Evolutionary conservation across 371 early-diverging fungal genomes (phyloP).

Genomic region (Mucor piriformis): DNA sequence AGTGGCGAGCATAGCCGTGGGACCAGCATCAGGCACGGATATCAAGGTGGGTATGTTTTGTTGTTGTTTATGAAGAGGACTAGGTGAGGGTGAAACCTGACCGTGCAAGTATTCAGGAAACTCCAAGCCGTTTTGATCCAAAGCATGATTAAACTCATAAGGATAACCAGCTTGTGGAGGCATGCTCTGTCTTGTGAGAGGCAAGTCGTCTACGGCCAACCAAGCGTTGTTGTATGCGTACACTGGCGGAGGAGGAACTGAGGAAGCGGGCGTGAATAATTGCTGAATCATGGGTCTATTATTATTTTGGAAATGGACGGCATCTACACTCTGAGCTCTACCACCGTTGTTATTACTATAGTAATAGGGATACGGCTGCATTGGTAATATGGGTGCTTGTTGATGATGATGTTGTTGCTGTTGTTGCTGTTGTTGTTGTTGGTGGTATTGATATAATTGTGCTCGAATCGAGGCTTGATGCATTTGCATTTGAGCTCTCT

Average conservation of each 20-base stretch:
- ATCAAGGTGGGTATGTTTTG: conserved; percentile 34
- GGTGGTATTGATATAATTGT: conserved; percentile 30
- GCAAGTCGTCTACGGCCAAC: conserved; percentile 8
- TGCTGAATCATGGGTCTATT: conserved; percentile 7
- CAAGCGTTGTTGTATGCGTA: conserved; percentile 7
- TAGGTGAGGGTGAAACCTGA: conserved; percentile 30
- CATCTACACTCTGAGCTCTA: conserved; percentile 47
- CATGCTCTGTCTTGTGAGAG: conserved; percentile 35
- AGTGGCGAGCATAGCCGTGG: conserved; percentile 39
- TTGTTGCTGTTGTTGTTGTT: conserved; percentile 24
- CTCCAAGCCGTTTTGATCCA: conserved; percentile 8
- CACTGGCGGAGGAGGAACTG: conserved; percentile 13
- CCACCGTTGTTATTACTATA: conserved; percentile 9
- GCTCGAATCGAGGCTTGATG: conserved; percentile 39
- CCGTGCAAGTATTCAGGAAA: conserved; percentile 40
- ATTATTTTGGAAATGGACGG: conserved; percentile 17
- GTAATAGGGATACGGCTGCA: conserved; percentile 12
- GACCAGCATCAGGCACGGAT: conserved; percentile 52
- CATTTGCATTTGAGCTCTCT: conserved; percentile 56
- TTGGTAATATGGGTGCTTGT: neutral
- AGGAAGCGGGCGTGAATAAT: conserved; percentile 13
- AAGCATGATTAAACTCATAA: conserved; percentile 11
- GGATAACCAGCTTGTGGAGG: conserved; percentile 29
- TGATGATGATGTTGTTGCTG: neutral
- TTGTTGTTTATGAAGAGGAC: conserved; percentile 19